Conservation (phyloP, 352 stramenopile genomes). For the Pythium oligandrum region DNA sequence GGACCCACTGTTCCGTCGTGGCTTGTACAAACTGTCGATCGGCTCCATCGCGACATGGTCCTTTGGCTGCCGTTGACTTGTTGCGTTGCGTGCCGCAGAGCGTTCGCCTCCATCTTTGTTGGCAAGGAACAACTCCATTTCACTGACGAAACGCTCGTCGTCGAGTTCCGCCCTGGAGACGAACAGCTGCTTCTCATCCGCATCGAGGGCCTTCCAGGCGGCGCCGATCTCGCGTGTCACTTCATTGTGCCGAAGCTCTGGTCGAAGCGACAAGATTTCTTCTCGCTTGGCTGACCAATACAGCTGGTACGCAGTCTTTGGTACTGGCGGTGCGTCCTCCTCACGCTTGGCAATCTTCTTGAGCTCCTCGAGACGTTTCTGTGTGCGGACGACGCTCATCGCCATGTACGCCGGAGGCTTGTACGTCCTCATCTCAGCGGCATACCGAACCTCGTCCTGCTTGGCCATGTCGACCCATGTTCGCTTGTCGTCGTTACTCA, state of each 20-base stretch:
- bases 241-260: slow-evolving; percentile 34
- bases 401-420: slow-evolving; percentile 34
- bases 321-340: slow-evolving; percentile 26
- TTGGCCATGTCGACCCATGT: slow-evolving; percentile 44
- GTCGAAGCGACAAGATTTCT: slow-evolving; percentile 23
- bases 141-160: slow-evolving; percentile 34
- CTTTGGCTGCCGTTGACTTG: too few relatives aligned
- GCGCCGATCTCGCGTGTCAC: slow-evolving; percentile 40
- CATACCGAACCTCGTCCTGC: slow-evolving; percentile 39
- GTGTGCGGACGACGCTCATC: slow-evolving; percentile 10
- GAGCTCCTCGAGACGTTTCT: slow-evolving; percentile 33
- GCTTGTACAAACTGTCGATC: too few relatives aligned
- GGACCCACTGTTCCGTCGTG: not conserved
- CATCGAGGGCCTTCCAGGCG: slow-evolving; percentile 37
- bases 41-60: too few relatives aligned
- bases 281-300: slow-evolving; percentile 34
- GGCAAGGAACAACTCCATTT: slow-evolving; percentile 31
- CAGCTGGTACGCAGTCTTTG: slow-evolving; percentile 38
- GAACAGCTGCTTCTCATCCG: slow-evolving; percentile 26
- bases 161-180: slow-evolving; percentile 35
- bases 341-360: slow-evolving; percentile 27
- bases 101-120: not conserved
- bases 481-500: slow-evolving; percentile 35
- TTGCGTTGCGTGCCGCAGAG: too few relatives aligned
- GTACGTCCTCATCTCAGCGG: slow-evolving; percentile 44